Percentiles rank a stretch among this genome's conserved stretches.
Conservation (phyloP, 306 rosid genomes). For the Sophora flavescens region DNA sequence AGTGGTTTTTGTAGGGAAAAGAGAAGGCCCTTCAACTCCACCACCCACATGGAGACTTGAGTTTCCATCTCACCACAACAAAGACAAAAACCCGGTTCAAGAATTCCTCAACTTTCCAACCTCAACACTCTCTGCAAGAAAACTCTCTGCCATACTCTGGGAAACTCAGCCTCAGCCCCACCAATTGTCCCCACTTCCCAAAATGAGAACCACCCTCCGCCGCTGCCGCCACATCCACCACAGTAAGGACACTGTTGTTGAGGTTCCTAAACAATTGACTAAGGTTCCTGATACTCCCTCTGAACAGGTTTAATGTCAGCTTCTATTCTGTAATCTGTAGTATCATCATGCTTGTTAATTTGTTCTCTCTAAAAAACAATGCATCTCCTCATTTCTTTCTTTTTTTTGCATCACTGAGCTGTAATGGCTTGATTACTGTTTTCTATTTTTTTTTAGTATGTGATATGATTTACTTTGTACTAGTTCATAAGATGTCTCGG, state of each 20-base stretch:
- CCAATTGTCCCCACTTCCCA: conserved; percentile 48
- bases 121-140: conserved; percentile 66
- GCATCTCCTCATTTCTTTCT: neutral
- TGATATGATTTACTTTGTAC: conserved; percentile 32
- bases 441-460: neutral
- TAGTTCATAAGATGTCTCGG: neutral
- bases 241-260: conserved; percentile 37
- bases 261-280: conserved; percentile 35
- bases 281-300: conserved; percentile 42
- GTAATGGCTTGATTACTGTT: neutral
- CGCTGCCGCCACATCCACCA: conserved; percentile 42
- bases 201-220: conserved; percentile 46
- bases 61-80: conserved; percentile 38
- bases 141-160: conserved; percentile 81
- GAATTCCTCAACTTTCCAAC: conserved; percentile 62
- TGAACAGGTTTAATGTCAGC: conserved; percentile 47
- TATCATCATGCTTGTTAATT: too few species aligned
- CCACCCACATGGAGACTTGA: conserved; percentile 82
- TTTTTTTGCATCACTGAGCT: neutral
- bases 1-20: conserved; percentile 53
- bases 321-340: neutral
- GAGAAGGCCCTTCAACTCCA: conserved; percentile 67
- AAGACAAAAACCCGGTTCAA: conserved; percentile 30
- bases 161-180: conserved; percentile 60
- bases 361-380: neutral